Base-by-base conservation (phyloP, 2,329 filamentous ascomycete genomes). In the Diaporthe velutina region DNA sequence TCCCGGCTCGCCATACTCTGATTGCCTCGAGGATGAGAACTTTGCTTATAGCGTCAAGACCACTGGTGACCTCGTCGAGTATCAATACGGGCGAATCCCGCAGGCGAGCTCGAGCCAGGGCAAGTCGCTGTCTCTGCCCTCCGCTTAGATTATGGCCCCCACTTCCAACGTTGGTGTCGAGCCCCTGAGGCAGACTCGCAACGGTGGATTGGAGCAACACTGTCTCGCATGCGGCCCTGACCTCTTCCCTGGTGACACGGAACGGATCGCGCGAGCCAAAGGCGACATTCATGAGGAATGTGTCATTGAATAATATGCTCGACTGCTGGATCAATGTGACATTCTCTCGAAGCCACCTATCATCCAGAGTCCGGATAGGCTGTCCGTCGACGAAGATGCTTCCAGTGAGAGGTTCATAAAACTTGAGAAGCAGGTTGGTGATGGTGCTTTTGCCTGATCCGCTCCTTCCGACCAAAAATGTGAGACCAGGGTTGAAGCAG, bases 401-500 rank as follows among this genome's bases (percentile, higher is more conserved):
- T 5, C 96, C 96, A 0, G 84, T 84, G 0, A 84, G 82, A 0
- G 94, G 90, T 9, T 90, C 86, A 80, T 98, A 98, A 78, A 97
- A 94, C 17, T 92, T 90, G 68, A 95, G 87, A 0, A 98, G 87
- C 0, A 98, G 87, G 80, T 95, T 95, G 1, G 93, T 92, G 1
- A 98, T 80, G 0, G 96, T 98, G 78, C 95, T 98, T 82, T 98
- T 98, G 0, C 96, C 96, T 2, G 95, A 98, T 0, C 97, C 97
- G 79, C 95, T 98, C 79, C 89, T 90, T 0, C 96, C 97, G 67
- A 98, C 90, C 2, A 98, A 87, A 79, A 97, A 98, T 0, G 92
- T 95, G 4, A 93, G 91, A 76, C 94, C 87, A 0, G 0, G 93
- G 88, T 0, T 92, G 90, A 74, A 98, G 96, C 77, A 88, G 76